Percentiles rank a stretch among this genome's conserved stretches.
Conservation (phyloP, 2,329 filamentous ascomycete species). For the Parastagonospora avenae region DNA sequence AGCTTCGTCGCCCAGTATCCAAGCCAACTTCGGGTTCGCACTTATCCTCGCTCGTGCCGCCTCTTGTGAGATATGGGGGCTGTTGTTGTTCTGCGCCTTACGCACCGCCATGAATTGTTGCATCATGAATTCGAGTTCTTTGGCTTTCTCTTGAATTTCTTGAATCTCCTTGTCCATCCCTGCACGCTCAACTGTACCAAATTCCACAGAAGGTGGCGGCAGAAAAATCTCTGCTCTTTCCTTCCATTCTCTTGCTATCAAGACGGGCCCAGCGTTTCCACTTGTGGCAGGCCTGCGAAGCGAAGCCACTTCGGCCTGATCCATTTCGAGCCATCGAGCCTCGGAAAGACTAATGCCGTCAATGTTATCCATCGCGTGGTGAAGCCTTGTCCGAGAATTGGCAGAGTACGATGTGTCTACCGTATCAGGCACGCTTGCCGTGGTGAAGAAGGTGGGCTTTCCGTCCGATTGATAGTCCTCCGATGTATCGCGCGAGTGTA, state of each 20-base stretch:
- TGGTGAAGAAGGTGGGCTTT: slow-evolving; percentile 28
- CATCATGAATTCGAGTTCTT: slow-evolving; percentile 16
- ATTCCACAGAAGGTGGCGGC: slow-evolving; percentile 14
- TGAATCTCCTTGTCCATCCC: slow-evolving; percentile 24
- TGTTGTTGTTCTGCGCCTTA: slow-evolving; percentile 3
- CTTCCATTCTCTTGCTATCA: slow-evolving; percentile 25
- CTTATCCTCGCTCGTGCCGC: slow-evolving; percentile 27
- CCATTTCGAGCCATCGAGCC: slow-evolving; percentile 1
- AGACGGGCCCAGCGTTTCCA: slow-evolving; percentile 10
- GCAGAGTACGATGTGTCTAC: slow-evolving; percentile 28
- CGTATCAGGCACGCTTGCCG: slow-evolving; percentile 24
- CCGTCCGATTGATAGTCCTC: slow-evolving; percentile 30
- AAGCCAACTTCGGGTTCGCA: slow-evolving; percentile 27
- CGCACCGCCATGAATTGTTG: slow-evolving; percentile 12
- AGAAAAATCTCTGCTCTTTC: slow-evolving; percentile 19
- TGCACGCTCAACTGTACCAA: slow-evolving; percentile 15
- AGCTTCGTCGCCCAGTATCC: slow-evolving; percentile 24
- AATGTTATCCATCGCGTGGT: slow-evolving; percentile 10
- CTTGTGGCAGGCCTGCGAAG: slow-evolving; percentile 22
- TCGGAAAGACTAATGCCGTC: slow-evolving; percentile 4
- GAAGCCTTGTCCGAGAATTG: slow-evolving; percentile 12
- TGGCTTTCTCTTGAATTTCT: slow-evolving; percentile 24
- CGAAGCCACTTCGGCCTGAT: slow-evolving; percentile 2
- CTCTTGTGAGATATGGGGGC: slow-evolving; percentile 20
- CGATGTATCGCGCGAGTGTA: slow-evolving; percentile 26